Base-by-base conservation (phyloP, 345 rosid genomes). In the Sonneratia caseolaris region DNA sequence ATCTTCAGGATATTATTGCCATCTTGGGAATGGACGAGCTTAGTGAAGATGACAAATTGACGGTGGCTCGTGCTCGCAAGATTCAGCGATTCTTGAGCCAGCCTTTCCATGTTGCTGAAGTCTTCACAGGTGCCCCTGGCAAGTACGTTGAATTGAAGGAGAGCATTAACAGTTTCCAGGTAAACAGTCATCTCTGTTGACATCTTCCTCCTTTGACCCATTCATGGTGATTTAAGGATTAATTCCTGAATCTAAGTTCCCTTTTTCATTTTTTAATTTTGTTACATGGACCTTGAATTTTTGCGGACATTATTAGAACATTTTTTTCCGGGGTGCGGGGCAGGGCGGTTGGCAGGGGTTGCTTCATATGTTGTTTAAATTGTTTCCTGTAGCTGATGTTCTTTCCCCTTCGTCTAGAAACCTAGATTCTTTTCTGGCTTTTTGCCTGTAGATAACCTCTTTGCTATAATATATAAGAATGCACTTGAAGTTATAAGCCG, bases 1-100 rank as follows among this genome's bases (percentile, higher is more conserved):
- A 96, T 75, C 86, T 96, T 79, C 99, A 96, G 73, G 99, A 96
- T 87, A 96, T 96, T 43, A 96, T 96, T 72, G 99, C 99, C 73
- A 96, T 96, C 82, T 71, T 95, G 88, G 98, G 99, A 49, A 88
- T 95, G 98, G 99, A 95, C 79, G 99, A 95, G 87, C 98, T 95
- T 12, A 95, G 99, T 85, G 99, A 95, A 86, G 99, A 95, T 79
- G 99, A 95, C 75, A 95, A 95, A 66, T 70, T 95, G 83, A 92
- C 97, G 4, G 99, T 95, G 67, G 96, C 99, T 7, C 97, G 96
- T 73, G 99, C 99, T 57, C 98, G 98, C 72, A 95, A 92, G 81
- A 95, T 92, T 75, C 96, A 89, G 76, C 89, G 88, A 75, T 95
- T 95, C 87, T 86, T 92, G 89, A 95, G 98, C 77, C 97, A 92